Conservation (phyloP, 176 grass and related monocot genomes). For the Juncus inflexus region DNA sequence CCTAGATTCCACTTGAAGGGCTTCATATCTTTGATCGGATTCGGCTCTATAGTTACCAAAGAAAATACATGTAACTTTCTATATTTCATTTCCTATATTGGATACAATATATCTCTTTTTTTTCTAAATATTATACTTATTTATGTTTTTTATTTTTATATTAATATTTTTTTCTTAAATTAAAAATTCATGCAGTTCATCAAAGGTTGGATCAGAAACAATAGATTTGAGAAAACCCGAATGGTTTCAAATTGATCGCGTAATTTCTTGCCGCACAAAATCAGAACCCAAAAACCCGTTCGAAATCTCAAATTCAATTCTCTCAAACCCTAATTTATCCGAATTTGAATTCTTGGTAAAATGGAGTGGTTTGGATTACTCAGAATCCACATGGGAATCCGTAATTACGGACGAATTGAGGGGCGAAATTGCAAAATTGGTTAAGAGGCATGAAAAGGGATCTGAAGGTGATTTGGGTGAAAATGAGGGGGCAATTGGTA, state of each 20-base stretch:
- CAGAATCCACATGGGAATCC: conserved; percentile 55
- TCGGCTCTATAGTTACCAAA: conserved; percentile 34
- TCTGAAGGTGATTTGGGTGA: conserved; percentile 18
- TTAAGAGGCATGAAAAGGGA: conserved; percentile 40
- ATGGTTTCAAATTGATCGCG: conserved; percentile 63
- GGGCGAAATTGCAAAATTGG: conserved; percentile 33
- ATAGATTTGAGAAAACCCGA: conserved; percentile 51
- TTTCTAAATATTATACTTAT: background rate
- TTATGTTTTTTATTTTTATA: background rate
- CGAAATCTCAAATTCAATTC: conserved; percentile 37
- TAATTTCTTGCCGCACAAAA: conserved; percentile 45
- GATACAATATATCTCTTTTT: background rate
- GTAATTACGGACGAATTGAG: conserved; percentile 35
- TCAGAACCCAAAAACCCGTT: conserved; percentile 28
- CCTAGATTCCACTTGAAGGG: conserved; percentile 66
- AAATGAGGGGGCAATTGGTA: conserved; percentile 17
- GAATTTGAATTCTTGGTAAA: conserved; percentile 60
- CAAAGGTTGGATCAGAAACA: conserved; percentile 26
- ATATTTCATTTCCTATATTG: background rate
- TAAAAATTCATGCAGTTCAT: conserved; percentile 24
- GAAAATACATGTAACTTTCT: conserved; percentile 35
- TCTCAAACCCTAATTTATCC: conserved; percentile 22
- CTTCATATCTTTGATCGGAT: conserved; percentile 38
- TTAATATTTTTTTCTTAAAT: background rate
- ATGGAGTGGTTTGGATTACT: conserved; percentile 73